A percentile compares a stretch with the other conserved stretches of the same genome.
Conservation (phyloP, 1,139 yeast species). For the Protomyces pachydermus region DNA sequence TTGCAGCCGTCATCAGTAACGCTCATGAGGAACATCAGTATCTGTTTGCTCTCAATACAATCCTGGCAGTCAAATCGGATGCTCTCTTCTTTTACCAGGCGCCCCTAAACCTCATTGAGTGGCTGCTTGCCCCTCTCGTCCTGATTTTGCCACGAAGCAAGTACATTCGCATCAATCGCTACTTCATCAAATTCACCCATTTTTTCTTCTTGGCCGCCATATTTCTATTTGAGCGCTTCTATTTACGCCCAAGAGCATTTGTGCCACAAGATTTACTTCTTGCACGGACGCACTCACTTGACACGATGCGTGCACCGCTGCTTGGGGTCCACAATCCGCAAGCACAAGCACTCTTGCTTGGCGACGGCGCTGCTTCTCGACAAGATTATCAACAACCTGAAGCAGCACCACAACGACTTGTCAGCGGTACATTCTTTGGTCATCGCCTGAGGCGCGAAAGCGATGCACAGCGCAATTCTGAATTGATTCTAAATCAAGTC, state of each 20-base stretch:
- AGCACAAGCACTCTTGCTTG: not conserved
- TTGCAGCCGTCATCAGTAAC: conserved; percentile 40
- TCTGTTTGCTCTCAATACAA: conserved; percentile 42
- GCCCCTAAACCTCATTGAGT: conserved; percentile 41
- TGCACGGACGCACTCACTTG: conserved; percentile 11
- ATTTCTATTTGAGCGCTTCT: conserved; percentile 39
- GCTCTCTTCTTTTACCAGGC: conserved; percentile 42
- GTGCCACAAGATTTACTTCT: conserved; percentile 14
- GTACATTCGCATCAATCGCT: conserved; percentile 40
- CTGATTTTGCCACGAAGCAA: conserved; percentile 38
- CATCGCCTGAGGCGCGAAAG: conserved; percentile 15
- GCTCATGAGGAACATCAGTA: conserved; percentile 43
- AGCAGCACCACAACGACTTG: conserved; percentile 2
- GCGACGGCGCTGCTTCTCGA: not conserved
- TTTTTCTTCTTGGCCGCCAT: conserved; percentile 41
- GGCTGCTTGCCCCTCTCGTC: conserved; percentile 39
- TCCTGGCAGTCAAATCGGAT: conserved; percentile 43
- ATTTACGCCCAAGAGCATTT: conserved; percentile 30
- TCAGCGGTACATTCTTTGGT: conserved; percentile 15
- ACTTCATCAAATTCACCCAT: conserved; percentile 42
- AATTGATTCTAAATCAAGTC: conserved; percentile 11
- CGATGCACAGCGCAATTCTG: conserved; percentile 14
- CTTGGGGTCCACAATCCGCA: not conserved
- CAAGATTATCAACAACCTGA: conserved; percentile 7
- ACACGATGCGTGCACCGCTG: conserved; percentile 11